Base-by-base conservation (phyloP, 2,329 filamentous ascomycete genomes). In the Neophaeococcomyces mojaviensis region DNA sequence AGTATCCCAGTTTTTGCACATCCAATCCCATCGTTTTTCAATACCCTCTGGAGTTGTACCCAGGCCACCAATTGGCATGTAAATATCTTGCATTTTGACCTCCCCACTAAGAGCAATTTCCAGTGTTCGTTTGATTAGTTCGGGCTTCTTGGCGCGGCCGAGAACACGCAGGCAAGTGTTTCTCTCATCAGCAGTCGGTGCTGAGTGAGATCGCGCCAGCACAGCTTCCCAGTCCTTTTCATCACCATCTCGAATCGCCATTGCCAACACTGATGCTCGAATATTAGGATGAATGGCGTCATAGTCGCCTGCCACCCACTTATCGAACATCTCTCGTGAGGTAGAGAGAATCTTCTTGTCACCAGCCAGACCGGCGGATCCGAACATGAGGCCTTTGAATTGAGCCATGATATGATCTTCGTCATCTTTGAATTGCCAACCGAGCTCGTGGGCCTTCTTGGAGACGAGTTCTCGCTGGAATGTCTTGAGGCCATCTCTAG, bases 71-170 rank as follows among this genome's bases (percentile, higher is more conserved):
- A 92, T 78, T 1, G 90, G 89, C 62, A 95, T 81, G 69, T 95
- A 96, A 54, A 96, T 82, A 64, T 97, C 90, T 66, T 96, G 90
- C 54, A 86, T 88, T 73, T 94, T 94, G 67, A 96, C 84, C 55
- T 94, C 84, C 51, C 82, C 79, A 63, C 81, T 80, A 47, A 89
- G 75, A 26, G 88, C 76, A 52, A 96, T 73, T 24, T 72, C 77
- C 12, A 97, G 76, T 2, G 88, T 90, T 51, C 80, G 79, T 70
- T 92, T 72, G 63, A 96, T 90, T 39, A 96, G 78, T 54, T 83
- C 79, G 1, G 86, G 82, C 47, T 85, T 76, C 61, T 82, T 82
- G 38, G 87, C 81, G 41, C 88, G 81, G 41, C 90, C 90, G 18
- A 97, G 76, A 26, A 78, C 79, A 58, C 89, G 86, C 49, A 97